A percentile compares a stretch with the other conserved stretches of the same genome.
Evolutionary conservation across 495 filamentous ascomycete species (phyloP).

Genomic region (Aspergillus affinis): DNA sequence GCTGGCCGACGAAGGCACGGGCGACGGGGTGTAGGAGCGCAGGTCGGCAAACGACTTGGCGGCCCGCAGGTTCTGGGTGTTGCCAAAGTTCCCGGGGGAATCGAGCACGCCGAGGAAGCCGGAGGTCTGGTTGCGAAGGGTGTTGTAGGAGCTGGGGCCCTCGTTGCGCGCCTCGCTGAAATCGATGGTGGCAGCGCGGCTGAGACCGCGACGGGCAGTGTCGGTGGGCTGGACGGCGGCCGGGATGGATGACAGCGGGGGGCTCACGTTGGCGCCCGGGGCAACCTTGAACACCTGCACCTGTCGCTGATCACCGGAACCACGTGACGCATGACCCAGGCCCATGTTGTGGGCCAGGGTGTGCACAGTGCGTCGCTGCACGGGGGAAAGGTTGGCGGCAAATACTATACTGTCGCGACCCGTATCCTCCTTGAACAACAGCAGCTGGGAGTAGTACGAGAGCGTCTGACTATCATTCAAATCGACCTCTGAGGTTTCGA

Average conservation of each 20-base stretch:
- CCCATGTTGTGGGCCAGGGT: constrained; percentile 94
- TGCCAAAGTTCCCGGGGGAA: constrained; percentile 69
- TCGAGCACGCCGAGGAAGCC: constrained; percentile 81
- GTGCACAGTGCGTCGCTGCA: constrained; percentile 85
- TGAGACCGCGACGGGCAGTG: constrained; percentile 73
- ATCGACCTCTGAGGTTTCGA: constrained; percentile 63
- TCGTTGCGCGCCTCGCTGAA: constrained; percentile 85
- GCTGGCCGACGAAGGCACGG: constrained; percentile 83
- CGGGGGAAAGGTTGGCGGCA: constrained; percentile 72
- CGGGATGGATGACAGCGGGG: constrained; percentile 57
- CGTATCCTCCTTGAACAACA: constrained; percentile 81
- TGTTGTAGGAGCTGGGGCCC: constrained; percentile 65
- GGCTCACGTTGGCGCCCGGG: constrained; percentile 62
- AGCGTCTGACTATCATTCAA: constrained; percentile 89
- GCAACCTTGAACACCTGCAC: constrained; percentile 80
- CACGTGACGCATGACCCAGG: constrained; percentile 83
- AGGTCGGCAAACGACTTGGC: constrained; percentile 97
- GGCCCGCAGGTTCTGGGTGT: constrained; percentile 76
- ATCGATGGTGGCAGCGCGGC: constrained; percentile 96
- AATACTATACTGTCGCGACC: constrained; percentile 79
- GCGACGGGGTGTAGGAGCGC: constrained; percentile 91
- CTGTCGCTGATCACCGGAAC: constrained; percentile 79
- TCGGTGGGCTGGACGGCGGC: constrained; percentile 66
- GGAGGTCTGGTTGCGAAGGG: constrained; percentile 71
- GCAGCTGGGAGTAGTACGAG: constrained; percentile 82